phyloP scores from a whole-genome alignment of 2,329 filamentous ascomycete genomes.

The Stagonosporopsis rhizophila region DNA sequence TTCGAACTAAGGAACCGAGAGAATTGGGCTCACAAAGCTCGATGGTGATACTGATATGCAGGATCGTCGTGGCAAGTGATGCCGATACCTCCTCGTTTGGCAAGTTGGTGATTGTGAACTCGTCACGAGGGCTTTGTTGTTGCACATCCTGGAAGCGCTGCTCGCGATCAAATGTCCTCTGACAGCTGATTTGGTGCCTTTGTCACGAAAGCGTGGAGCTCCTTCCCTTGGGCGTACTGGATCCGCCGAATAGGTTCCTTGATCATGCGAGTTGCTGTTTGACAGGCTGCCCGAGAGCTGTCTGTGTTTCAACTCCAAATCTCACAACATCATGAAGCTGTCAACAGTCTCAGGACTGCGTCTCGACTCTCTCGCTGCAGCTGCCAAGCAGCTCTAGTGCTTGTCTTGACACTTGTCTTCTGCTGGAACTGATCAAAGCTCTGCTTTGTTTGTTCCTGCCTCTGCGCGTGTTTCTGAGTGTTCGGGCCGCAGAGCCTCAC shows the following conservation, averaged over 20 bases:
- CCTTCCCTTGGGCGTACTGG: neutral
- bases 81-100: constrained; percentile 4
- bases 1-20: neutral
- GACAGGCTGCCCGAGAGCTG: neutral
- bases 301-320: neutral
- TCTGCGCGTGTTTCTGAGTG: constrained; percentile 8
- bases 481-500: constrained; percentile 16
- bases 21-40: neutral
- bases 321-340: constrained; percentile 3
- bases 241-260: neutral
- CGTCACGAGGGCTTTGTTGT: neutral
- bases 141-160: neutral
- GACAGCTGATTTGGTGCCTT: too few relatives aligned
- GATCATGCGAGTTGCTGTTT: neutral
- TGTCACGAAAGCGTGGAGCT: neutral
- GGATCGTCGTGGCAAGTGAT: constrained; percentile 7
- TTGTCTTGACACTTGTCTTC: constrained; percentile 6
- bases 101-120: constrained; percentile 1
- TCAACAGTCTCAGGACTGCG: constrained; percentile 7
- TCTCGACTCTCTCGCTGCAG: constrained; percentile 3
- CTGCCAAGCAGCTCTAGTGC: constrained; percentile 12
- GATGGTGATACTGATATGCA: neutral
- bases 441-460: neutral
- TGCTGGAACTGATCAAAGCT: neutral
- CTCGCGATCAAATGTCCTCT: neutral